Conservation (phyloP, 352 stramenopile genomes). For the Globisporangium orthogonon region DNA sequence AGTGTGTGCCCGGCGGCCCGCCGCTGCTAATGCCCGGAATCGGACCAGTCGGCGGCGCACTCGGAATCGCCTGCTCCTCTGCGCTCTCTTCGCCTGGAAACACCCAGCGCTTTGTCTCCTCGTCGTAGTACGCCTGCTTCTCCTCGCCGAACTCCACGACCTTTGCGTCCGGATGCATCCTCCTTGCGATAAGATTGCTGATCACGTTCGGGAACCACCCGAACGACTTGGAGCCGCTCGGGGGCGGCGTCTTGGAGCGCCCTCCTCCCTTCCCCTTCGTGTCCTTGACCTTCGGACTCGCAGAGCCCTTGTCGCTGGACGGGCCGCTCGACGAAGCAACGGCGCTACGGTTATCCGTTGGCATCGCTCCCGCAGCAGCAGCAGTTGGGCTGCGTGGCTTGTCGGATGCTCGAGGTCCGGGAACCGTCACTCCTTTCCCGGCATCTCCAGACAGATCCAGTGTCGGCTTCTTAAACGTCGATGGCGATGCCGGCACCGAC, state of each 20-base stretch:
- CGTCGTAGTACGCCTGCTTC: slow-evolving; percentile 78
- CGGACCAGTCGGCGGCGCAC: slow-evolving; percentile 61
- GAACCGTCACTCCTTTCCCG: slow-evolving; percentile 16
- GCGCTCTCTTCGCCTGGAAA: slow-evolving; percentile 73
- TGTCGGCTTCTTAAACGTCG: slow-evolving; percentile 30
- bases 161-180: slow-evolving; percentile 83
- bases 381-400: slow-evolving; percentile 10
- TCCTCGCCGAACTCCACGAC: slow-evolving; percentile 70
- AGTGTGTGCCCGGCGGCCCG: slow-evolving; percentile 40
- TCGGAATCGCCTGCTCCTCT: slow-evolving; percentile 57
- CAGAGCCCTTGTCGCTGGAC: slow-evolving; percentile 64
- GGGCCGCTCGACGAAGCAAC: slow-evolving; percentile 20
- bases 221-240: slow-evolving; percentile 45
- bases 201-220: slow-evolving; percentile 53
- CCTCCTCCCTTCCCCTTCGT: slow-evolving; percentile 64
- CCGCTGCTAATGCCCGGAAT: slow-evolving; percentile 36
- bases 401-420: slow-evolving; percentile 8
- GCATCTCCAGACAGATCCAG: slow-evolving; percentile 39
- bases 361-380: not conserved
- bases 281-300: slow-evolving; percentile 60
- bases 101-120: slow-evolving; percentile 83
- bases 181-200: slow-evolving; percentile 46
- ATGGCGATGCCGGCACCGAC: slow-evolving; percentile 15
- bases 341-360: not conserved
- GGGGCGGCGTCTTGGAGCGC: slow-evolving; percentile 77